Conservation (phyloP, 108 stramenopile genomes). For the Cyclotella cryptica region DNA sequence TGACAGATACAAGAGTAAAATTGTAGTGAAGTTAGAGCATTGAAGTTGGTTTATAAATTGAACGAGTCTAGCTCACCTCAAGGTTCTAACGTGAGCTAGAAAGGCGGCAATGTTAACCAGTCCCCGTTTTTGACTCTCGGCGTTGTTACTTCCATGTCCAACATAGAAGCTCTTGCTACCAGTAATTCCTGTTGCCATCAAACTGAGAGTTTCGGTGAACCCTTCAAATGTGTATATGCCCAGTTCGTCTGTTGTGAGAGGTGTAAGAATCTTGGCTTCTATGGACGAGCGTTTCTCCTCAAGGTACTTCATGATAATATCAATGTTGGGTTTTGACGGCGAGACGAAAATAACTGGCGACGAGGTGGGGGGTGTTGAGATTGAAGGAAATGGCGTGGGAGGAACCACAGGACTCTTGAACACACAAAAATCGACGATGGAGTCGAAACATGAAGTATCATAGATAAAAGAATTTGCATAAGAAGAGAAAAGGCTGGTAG, state of each 20-base stretch:
- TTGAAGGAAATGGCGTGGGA: conserved; percentile 18
- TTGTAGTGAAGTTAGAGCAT: not conserved
- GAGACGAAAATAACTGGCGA: conserved; percentile 32
- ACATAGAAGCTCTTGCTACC: conserved; percentile 38
- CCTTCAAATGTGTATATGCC: conserved; percentile 29
- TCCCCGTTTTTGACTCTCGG: conserved; percentile 14
- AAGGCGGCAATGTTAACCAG: conserved; percentile 30
- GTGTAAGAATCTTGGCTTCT: conserved; percentile 10
- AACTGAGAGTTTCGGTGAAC: conserved; percentile 20
- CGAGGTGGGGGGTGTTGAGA: conserved; percentile 26
- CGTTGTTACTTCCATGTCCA: conserved; percentile 25
- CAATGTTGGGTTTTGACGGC: conserved; percentile 23
- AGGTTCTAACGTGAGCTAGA: conserved; percentile 13
- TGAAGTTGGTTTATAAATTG: not conserved
- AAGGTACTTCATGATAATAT: conserved; percentile 16
- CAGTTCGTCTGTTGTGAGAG: conserved; percentile 13
- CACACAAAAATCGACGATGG: not conserved
- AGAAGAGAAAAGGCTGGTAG: no score
- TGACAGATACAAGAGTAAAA: not conserved
- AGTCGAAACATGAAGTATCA: no score
- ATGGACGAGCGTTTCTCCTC: conserved; percentile 6
- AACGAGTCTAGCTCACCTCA: not conserved
- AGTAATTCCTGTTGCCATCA: conserved; percentile 32
- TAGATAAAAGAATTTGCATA: no score
- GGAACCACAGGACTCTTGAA: conserved; percentile 1